These are phyloP conservation scores for Rhododendron kiyosumense DNA, from an alignment of 148 eudicot genomes.

Conservation along the genomic window DNA sequence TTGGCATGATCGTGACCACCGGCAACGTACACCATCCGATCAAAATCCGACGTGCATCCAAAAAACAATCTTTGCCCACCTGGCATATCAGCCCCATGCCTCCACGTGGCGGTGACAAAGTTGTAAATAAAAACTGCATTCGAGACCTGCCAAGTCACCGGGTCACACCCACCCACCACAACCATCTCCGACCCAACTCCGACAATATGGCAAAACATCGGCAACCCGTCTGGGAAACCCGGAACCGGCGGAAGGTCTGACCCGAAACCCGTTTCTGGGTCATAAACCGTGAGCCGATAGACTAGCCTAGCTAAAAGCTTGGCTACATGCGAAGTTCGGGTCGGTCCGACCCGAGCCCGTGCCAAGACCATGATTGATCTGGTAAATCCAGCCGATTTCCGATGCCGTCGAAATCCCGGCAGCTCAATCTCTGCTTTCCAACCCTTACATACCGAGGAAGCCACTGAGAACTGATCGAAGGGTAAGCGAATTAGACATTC, in stretches of 20 bases:
- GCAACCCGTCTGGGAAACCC: constrained; percentile 47
- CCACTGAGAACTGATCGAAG: constrained; percentile 35
- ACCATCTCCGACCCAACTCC: constrained; percentile 57
- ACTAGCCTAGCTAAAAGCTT: constrained; percentile 22
- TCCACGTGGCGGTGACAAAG: constrained; percentile 56
- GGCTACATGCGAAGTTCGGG: not conserved
- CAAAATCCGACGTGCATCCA: constrained; percentile 46
- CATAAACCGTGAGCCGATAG: constrained; percentile 44
- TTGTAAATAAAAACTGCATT: constrained; percentile 41
- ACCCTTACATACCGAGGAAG: constrained; percentile 33
- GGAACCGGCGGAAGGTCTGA: constrained; percentile 41
- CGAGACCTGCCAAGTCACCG: constrained; percentile 48
- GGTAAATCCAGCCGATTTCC: constrained; percentile 40
- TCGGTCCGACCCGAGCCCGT: constrained; percentile 37
- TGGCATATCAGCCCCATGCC: constrained; percentile 67
- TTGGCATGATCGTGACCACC: constrained; percentile 84
- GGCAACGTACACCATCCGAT: constrained; percentile 54
- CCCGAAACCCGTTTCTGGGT: constrained; percentile 50
- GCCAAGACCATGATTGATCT: constrained; percentile 49
- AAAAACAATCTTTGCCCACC: constrained; percentile 61
- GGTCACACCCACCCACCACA: constrained; percentile 85
- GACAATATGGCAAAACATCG: constrained; percentile 62
- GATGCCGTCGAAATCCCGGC: constrained; percentile 35
- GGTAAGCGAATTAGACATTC: constrained; percentile 62
- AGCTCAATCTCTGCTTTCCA: constrained; percentile 49